These are phyloP conservation scores for Parastagonospora avenae DNA, from an alignment of 2,329 filamentous ascomycete species.

Conservation along the genomic window DNA sequence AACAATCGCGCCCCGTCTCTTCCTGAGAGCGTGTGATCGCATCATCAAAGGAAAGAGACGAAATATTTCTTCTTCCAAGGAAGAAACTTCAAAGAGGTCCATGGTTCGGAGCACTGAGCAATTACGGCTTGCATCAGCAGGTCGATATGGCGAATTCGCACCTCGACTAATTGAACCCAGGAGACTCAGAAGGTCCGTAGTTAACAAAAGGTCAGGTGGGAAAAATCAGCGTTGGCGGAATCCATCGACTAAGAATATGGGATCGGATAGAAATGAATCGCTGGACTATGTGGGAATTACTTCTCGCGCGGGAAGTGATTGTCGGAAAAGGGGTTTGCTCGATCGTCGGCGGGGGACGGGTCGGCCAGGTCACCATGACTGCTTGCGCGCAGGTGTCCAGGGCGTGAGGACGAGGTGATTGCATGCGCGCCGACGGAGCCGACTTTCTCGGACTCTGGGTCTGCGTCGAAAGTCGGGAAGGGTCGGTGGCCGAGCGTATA, in stretches of 20 bases:
- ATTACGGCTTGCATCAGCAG: conserved; percentile 48
- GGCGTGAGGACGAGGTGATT: conserved; percentile 50
- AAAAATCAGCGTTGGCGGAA: conserved; percentile 25
- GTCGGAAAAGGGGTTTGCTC: conserved; percentile 41
- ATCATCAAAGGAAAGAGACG: conserved; percentile 33
- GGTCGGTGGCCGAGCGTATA: conserved; percentile 53
- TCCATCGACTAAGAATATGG: conserved; percentile 32
- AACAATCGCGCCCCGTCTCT: conserved; percentile 25
- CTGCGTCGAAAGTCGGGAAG: conserved; percentile 48
- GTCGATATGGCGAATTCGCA: conserved; percentile 27
- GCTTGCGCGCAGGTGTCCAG: conserved; percentile 51
- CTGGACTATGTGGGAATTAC: not conserved
- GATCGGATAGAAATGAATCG: not conserved
- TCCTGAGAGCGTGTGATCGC: conserved; percentile 45
- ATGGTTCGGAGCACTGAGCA: conserved; percentile 48
- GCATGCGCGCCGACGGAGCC: conserved; percentile 50
- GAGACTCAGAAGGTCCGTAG: conserved; percentile 50
- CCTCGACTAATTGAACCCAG: conserved; percentile 15
- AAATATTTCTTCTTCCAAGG: conserved; percentile 38
- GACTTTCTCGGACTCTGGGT: conserved; percentile 48
- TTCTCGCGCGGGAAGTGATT: conserved; percentile 24
- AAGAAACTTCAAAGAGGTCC: conserved; percentile 40
- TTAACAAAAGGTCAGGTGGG: conserved; percentile 53
- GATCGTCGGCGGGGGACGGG: conserved; percentile 49
- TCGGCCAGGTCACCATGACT: conserved; percentile 52